These are phyloP conservation scores for Neltuma alba DNA, from an alignment of 306 rosid genomes.

Conservation along the genomic window DNA sequence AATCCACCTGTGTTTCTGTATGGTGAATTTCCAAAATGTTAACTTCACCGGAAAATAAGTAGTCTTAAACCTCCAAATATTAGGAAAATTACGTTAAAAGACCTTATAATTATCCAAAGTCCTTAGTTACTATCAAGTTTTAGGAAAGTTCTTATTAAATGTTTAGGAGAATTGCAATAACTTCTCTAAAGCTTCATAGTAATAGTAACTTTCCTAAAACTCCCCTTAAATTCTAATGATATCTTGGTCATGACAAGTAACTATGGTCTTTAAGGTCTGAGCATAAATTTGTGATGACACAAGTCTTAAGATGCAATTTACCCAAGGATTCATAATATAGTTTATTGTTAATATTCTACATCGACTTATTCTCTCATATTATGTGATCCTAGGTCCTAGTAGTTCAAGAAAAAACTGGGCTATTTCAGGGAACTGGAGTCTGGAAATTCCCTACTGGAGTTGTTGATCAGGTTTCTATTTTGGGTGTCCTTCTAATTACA, in stretches of 20 bases:
- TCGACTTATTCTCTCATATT: slow-evolving; percentile 18
- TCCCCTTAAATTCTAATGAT: background rate
- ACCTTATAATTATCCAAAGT: background rate
- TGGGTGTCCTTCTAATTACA: slow-evolving; percentile 11
- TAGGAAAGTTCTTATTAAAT: background rate
- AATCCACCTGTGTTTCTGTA: background rate
- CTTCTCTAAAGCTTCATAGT: background rate
- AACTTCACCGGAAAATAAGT: slow-evolving; percentile 2
- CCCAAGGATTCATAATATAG: slow-evolving; percentile 2
- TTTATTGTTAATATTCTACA: background rate
- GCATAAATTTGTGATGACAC: background rate
- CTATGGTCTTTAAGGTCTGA: background rate
- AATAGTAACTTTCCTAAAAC: background rate
- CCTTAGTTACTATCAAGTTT: background rate
- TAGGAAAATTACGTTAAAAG: background rate
- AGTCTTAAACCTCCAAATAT: background rate
- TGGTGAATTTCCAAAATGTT: slow-evolving; percentile 6
- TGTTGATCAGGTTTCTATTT: slow-evolving; percentile 67
- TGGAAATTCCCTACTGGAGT: slow-evolving; percentile 94
- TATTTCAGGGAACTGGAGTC: slow-evolving; percentile 54
- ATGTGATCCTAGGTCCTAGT: slow-evolving; percentile 62
- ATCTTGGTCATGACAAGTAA: background rate
- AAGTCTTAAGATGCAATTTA: background rate
- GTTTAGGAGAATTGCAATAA: background rate
- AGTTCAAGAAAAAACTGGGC: slow-evolving; percentile 82